Conservation (phyloP, 2,329 filamentous ascomycete species). For the Calonectria pseudoturangicola region DNA sequence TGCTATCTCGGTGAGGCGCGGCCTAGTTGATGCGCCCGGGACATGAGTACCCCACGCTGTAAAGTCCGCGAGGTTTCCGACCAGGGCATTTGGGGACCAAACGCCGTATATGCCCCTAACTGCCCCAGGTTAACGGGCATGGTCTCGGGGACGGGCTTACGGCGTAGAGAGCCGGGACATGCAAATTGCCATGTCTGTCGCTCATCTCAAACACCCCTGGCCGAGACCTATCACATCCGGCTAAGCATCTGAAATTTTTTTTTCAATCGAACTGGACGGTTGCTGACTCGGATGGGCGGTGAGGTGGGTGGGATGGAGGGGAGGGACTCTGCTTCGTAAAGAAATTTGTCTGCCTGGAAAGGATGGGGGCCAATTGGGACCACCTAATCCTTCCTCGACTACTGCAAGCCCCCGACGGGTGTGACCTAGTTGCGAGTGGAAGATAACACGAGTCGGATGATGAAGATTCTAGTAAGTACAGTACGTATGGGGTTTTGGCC, state of each 20-base stretch:
- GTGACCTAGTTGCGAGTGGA: slow-evolving; percentile 35
- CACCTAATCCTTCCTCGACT: slow-evolving; percentile 37
- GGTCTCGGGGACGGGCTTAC: slow-evolving; percentile 21
- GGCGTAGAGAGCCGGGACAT: slow-evolving; percentile 38
- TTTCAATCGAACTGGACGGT: slow-evolving; percentile 37
- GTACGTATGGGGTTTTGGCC: slow-evolving; percentile 20
- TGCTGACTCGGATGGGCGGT: slow-evolving; percentile 46
- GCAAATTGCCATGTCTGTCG: slow-evolving; percentile 44
- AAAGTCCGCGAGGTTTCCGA: slow-evolving; percentile 39
- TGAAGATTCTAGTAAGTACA: slow-evolving; percentile 16
- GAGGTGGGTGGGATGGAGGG: slow-evolving; percentile 37
- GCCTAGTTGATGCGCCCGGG: slow-evolving; percentile 33
- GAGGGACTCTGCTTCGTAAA: slow-evolving; percentile 28
- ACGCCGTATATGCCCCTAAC: slow-evolving; percentile 8
- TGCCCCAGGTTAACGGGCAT: slow-evolving; percentile 25
- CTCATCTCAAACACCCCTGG: slow-evolving; percentile 39
- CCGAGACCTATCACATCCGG: slow-evolving; percentile 32
- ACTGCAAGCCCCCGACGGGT: slow-evolving; percentile 49
- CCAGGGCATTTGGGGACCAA: slow-evolving; percentile 11
- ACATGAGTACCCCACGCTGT: slow-evolving; percentile 45
- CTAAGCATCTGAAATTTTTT: slow-evolving; percentile 27
- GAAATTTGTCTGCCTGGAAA: slow-evolving; percentile 52
- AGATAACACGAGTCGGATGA: slow-evolving; percentile 25
- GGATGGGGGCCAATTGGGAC: slow-evolving; percentile 42
- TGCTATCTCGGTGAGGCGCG: slow-evolving; percentile 48